Conservation (phyloP, 768 basidiomycete genomes). For the Suillus clintonianus region DNA sequence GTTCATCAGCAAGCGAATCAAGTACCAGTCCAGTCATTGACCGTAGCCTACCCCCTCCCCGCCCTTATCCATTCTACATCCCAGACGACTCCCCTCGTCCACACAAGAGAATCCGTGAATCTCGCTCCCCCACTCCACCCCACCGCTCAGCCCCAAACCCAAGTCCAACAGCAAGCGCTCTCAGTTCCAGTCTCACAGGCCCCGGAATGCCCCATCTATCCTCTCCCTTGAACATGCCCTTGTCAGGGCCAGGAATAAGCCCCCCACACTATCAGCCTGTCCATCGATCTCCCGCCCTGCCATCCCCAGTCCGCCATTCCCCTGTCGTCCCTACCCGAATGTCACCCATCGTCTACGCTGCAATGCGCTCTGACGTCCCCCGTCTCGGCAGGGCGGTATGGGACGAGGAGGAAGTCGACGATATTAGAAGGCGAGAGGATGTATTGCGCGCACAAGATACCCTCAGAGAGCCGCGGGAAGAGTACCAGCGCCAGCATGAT, state of each 20-base stretch:
- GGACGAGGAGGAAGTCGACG: constrained; percentile 5
- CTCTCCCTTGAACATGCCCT: not conserved
- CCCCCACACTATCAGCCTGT: constrained; percentile 8
- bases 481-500: not conserved
- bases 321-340: constrained; percentile 14
- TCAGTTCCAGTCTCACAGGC: constrained; percentile 5
- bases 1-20: constrained; percentile 1
- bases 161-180: constrained; percentile 1
- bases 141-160: not conserved
- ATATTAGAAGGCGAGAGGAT: not conserved
- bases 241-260: constrained; percentile 2
- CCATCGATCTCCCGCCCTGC: constrained; percentile 18
- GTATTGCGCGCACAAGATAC: constrained; percentile 5
- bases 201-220: constrained; percentile 9
- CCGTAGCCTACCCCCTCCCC: constrained; percentile 13
- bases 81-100: constrained; percentile 15
- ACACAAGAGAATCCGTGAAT: constrained; percentile 24
- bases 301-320: constrained; percentile 16
- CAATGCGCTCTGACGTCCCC: constrained; percentile 5
- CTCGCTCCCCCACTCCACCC: constrained; percentile 11
- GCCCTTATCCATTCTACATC: constrained; percentile 4
- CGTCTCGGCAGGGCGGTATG: constrained; percentile 4
- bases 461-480: constrained; percentile 14
- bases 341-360: not conserved
- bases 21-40: constrained; percentile 22